Evolutionary conservation across 495 filamentous ascomycete species (phyloP).

Genomic region (Trichocladium antarcticum): DNA sequence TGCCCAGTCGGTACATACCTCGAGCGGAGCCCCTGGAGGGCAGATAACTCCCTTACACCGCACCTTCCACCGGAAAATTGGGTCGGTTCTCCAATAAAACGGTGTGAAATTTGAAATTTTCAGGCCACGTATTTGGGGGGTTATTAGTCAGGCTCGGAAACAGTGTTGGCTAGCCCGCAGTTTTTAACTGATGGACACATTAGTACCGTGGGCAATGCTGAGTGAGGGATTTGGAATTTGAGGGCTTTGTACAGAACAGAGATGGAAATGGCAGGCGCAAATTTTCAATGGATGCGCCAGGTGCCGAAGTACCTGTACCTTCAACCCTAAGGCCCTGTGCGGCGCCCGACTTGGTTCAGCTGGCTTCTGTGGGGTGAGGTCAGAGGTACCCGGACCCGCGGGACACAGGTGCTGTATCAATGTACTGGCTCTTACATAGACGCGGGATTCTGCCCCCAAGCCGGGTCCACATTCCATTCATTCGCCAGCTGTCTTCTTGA

Average conservation of each 20-base stretch:
- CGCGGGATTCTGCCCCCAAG: too few species aligned
- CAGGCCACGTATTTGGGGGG: too few species aligned
- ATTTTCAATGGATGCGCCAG: constrained; percentile 4
- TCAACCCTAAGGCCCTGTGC: background rate
- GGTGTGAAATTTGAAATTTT: too few species aligned
- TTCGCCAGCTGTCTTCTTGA: background rate
- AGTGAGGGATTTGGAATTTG: background rate
- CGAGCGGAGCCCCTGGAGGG: background rate
- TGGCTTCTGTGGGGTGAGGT: constrained; percentile 21
- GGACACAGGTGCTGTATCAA: background rate
- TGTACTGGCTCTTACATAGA: too few species aligned
- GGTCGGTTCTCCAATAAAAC: background rate
- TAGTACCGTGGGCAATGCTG: too few species aligned
- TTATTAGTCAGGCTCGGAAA: too few species aligned
- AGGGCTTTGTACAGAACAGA: background rate
- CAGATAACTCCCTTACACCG: background rate
- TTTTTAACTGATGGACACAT: too few species aligned
- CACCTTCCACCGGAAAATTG: background rate
- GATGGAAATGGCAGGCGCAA: background rate
- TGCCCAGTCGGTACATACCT: too few species aligned
- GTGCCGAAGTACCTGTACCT: background rate
- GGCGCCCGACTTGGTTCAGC: constrained; percentile 1
- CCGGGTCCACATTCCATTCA: background rate
- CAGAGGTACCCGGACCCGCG: constrained; percentile 3
- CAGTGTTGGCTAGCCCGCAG: too few species aligned